Evolutionary conservation across 2,329 filamentous ascomycete genomes (phyloP).

Genomic region (Aspergillus sp.): DNA sequence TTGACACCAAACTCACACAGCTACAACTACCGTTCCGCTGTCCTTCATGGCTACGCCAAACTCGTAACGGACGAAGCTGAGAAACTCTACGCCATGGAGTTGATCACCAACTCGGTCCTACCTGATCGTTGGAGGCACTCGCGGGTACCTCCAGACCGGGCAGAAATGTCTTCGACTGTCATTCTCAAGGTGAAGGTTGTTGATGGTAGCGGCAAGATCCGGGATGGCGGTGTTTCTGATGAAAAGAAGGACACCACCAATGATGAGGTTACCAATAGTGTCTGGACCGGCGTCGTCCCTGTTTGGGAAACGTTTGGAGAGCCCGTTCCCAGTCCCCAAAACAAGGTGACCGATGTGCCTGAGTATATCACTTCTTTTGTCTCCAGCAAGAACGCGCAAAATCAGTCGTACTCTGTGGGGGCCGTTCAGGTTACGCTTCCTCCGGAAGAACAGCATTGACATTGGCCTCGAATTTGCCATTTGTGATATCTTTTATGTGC

Average conservation of each 20-base stretch:
- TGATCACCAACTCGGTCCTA: slow-evolving; percentile 74
- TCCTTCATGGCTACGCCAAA: slow-evolving; percentile 72
- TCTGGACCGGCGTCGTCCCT: slow-evolving; percentile 64
- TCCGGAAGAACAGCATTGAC: slow-evolving; percentile 29
- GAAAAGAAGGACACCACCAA: slow-evolving; percentile 55
- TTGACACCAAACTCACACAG: slow-evolving; percentile 78
- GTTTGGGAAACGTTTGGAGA: slow-evolving; percentile 64
- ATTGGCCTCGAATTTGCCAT: too few relatives aligned
- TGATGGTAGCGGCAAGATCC: slow-evolving; percentile 73
- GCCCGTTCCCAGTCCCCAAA: slow-evolving; percentile 61
- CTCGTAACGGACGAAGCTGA: slow-evolving; percentile 67
- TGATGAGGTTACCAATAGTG: slow-evolving; percentile 46
- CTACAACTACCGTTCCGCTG: slow-evolving; percentile 82
- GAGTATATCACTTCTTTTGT: slow-evolving; percentile 59
- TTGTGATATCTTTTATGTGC: too few relatives aligned
- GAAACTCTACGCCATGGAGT: slow-evolving; percentile 73
- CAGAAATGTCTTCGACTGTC: slow-evolving; percentile 73
- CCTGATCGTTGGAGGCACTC: slow-evolving; percentile 67
- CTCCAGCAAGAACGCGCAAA: slow-evolving; percentile 47
- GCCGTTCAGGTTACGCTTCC: slow-evolving; percentile 30
- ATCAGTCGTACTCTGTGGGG: slow-evolving; percentile 41
- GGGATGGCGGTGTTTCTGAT: slow-evolving; percentile 64
- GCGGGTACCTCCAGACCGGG: slow-evolving; percentile 67
- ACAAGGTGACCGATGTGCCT: slow-evolving; percentile 59
- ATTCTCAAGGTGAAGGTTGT: slow-evolving; percentile 68